Evolutionary conservation across 1,139 yeast genomes (phyloP).

Genomic region (Lodderomyces margitis): DNA sequence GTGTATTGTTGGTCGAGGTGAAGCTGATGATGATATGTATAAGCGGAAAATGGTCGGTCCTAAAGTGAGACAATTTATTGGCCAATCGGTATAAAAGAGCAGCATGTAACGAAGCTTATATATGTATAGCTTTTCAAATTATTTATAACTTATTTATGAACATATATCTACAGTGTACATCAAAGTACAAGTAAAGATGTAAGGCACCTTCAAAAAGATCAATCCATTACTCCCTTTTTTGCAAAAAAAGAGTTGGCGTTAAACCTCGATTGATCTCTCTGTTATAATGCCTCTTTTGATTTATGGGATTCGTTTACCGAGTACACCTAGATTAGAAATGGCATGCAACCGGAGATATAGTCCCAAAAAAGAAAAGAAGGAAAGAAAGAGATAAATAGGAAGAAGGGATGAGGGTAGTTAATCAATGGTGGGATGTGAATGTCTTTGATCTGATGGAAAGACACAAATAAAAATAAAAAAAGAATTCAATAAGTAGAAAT

Average conservation of each 20-base stretch:
- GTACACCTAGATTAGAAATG: constrained; percentile 31
- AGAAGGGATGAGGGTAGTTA: neutral
- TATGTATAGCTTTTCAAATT: too few species aligned
- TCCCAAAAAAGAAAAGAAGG: constrained; percentile 25
- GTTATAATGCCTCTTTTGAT: constrained; percentile 34
- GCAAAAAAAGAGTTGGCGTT: constrained; percentile 8
- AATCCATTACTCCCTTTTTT: constrained; percentile 19
- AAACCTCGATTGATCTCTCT: constrained; percentile 31
- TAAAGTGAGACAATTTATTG: constrained; percentile 16
- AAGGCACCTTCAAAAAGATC: constrained; percentile 40
- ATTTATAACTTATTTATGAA: neutral
- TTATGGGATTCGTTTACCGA: constrained; percentile 51
- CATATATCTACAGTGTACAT: neutral
- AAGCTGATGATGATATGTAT: constrained; percentile 22
- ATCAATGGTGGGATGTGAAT: neutral
- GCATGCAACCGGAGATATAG: constrained; percentile 45
- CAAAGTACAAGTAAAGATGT: constrained; percentile 31
- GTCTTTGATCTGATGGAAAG: too few species aligned
- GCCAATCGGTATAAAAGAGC: neutral
- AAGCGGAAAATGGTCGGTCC: constrained; percentile 15
- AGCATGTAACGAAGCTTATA: too few species aligned
- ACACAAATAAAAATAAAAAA: too few species aligned
- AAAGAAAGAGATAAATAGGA: neutral
- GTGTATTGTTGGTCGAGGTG: constrained; percentile 23
- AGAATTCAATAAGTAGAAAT: too few species aligned